Evolutionary conservation across 495 filamentous ascomycete genomes (phyloP), one percentile per base, ranked within the genome.

Genomic region (Apiosordaria backusii): DNA sequence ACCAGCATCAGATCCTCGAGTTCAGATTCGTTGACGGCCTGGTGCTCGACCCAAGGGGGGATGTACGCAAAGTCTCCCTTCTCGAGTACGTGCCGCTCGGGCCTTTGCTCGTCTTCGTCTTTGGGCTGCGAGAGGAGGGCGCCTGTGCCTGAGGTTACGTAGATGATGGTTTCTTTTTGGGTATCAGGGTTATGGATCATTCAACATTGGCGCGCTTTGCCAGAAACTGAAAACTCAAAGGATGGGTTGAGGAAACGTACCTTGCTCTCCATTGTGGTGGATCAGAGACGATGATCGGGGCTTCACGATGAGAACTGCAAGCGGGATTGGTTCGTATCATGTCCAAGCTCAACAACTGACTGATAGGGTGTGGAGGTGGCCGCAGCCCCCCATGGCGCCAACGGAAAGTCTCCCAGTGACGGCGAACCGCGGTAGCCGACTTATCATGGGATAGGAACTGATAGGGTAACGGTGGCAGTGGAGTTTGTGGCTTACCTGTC

Each of bases 11-110:
- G 72, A 21, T 88, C 84, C 24, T 80, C 81, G 25, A 85, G 83
- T 13, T 75, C 69, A 0, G 80, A 79, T 24, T 89, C 85, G 71
- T 90, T 90, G n/a, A 88, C 74, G 70, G 83, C 82, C 70, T 90
- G 88, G 73, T 90, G 86, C 70, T 90, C 87, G 0, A 83, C 84
- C 77, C 80, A 88, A 0, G 87, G 81, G 0, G 87, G 88, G 25
- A 91, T 82, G 57, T 88, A 78, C 2, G 86, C 87, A 70, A 88
- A 89, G 70, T 90, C 88, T 0, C 88, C 88, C 2, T 82, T 79
- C 0, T 71, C 76, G 4, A 91, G 78, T 9, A 80, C 76, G 63
- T 86, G 80, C 23, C 83, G 81, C 63, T 80, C 83, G 1, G 78
- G 75, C 35, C 45, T 6, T 4, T 4, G 25, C 10, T 70, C 67